Conservation (phyloP, 768 basidiomycete species). For the Termitomyces sp. region DNA sequence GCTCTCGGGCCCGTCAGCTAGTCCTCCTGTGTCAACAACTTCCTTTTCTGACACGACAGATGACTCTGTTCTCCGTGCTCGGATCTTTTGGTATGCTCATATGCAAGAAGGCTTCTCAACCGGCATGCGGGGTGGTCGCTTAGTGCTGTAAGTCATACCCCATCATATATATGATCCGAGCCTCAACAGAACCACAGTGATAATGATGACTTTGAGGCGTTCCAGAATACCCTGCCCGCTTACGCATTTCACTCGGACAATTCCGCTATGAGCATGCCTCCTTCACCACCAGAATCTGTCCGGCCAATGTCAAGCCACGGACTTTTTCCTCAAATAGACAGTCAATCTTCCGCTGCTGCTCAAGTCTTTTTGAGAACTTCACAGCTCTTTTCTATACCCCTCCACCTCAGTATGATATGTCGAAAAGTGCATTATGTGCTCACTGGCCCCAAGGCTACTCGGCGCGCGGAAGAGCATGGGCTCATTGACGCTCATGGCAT, state of each 20-base stretch:
- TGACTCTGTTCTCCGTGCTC: constrained; percentile 60
- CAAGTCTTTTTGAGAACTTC: constrained; percentile 48
- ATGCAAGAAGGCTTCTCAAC: constrained; percentile 80
- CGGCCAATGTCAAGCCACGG: constrained; percentile 13
- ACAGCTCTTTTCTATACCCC: constrained; percentile 61
- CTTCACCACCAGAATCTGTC: constrained; percentile 11
- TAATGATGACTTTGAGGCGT: constrained; percentile 69
- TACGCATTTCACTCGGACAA: constrained; percentile 23
- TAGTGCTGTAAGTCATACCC: constrained; percentile 57
- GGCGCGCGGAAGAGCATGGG: constrained; percentile 43
- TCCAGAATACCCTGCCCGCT: constrained; percentile 58
- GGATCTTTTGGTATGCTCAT: constrained; percentile 88
- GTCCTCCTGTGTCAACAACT: constrained; percentile 17
- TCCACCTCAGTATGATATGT: constrained; percentile 72
- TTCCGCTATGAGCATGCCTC: constrained; percentile 6
- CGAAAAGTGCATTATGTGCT: constrained; percentile 72
- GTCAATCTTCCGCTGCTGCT: constrained; percentile 16
- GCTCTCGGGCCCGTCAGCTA: constrained; percentile 31
- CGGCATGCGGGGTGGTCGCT: constrained; percentile 78
- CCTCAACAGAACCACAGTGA: constrained; percentile 32
- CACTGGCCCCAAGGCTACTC: constrained; percentile 73
- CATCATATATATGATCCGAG: neutral
- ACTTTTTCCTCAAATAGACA: constrained; percentile 3
- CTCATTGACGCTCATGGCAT: constrained; percentile 60
- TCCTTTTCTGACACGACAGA: constrained; percentile 47